Base-by-base conservation (phyloP, 1,284 basidiomycete species). In the Naganishia sp. region DNA sequence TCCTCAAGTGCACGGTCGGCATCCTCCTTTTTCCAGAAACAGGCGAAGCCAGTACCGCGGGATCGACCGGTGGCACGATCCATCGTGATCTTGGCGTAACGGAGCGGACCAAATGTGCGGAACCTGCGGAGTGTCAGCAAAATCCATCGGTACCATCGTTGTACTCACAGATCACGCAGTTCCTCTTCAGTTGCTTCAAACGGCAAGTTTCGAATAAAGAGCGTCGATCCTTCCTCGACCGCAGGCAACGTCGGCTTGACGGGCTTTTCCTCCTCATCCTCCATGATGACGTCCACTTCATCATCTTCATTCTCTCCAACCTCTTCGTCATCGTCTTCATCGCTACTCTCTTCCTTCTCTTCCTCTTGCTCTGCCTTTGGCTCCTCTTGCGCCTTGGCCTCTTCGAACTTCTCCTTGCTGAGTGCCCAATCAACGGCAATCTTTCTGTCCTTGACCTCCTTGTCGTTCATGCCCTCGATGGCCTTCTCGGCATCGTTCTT, bases 341-440 rank as follows among this genome's bases (percentile, higher is more conserved):
- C 77, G 9, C 78, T 79, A 16, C 79, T 75, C 1, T 63, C 72
- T 33, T 79, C 78, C 6, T 70, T 72, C 25, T 18, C 31, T 15
- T 75, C 75, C 39, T 68, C 72, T 9, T 68, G 72, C 72, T 56
- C 66, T 23, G 72, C 73, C 53, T 67, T 72, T 21, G 67, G 66
- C 52, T 69, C 68, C 45, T 78, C 77, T 81, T 50, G 83, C 39
- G 74, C 81, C 86, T 87, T 78, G 31, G 76, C 74, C 74, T 90
- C 87, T 76, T 92, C 85, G 90, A 90, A 97, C 77, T 89, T 90
- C 65, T 91, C 89, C 80, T 98, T 96, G 76, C 91, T 92, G 74
- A 98, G 79, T 6, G 94, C 94, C 92, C 94, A 98, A 81, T 98
- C 94, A 43, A 99, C 95, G 6, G 94, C 93, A 28, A 97, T 90